A percentile compares a stretch with the other conserved stretches of the same genome.
Conservation (phyloP, 2,329 filamentous ascomycete species). For the Fusarium verrucosum region DNA sequence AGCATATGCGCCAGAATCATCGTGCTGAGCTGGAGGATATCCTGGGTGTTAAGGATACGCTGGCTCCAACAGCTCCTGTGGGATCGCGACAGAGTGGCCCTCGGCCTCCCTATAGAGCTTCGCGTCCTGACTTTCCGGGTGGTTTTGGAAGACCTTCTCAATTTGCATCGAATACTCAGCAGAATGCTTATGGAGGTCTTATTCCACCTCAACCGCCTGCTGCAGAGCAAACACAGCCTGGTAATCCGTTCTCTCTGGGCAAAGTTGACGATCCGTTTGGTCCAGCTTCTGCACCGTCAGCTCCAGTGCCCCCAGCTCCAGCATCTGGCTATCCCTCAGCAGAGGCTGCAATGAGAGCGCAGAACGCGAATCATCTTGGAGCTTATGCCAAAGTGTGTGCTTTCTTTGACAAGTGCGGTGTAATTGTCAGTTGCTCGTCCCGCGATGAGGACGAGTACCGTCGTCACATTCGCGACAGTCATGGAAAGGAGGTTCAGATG, state of each 20-base stretch:
- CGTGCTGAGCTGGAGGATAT: conserved; percentile 29
- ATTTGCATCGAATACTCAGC: background rate
- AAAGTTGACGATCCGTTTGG: background rate
- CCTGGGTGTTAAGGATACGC: no score
- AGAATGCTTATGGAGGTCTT: background rate
- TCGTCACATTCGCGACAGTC: background rate
- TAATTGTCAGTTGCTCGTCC: conserved; percentile 9
- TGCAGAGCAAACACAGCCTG: no score
- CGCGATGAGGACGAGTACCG: conserved; percentile 1
- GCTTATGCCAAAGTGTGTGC: conserved; percentile 3
- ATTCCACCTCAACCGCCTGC: background rate
- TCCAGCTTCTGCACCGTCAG: no score
- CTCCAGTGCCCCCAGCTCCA: background rate
- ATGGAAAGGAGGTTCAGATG: conserved; percentile 7
- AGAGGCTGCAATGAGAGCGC: background rate
- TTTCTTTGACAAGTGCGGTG: conserved; percentile 28
- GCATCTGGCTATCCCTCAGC: background rate
- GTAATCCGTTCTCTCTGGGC: background rate
- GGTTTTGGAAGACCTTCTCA: background rate
- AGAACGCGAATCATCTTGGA: background rate
- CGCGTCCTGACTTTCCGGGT: no score
- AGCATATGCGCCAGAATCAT: conserved; percentile 48
- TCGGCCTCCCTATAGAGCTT: no score
- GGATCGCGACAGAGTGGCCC: no score
- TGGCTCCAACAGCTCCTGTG: no score